Conservation (phyloP, 1,139 yeast species). For the Lodderomyces elongisporus region DNA sequence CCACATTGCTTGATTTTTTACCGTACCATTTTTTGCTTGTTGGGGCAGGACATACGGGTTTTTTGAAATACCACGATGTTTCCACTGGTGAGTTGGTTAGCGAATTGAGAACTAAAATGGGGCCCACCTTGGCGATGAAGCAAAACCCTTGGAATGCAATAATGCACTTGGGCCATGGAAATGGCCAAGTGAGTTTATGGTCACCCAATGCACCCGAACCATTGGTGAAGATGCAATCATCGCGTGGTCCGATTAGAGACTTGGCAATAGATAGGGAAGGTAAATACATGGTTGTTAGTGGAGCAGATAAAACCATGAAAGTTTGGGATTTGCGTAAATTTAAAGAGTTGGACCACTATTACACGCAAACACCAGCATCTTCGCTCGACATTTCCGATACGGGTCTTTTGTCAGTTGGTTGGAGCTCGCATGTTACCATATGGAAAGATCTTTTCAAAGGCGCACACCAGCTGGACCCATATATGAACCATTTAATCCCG, state of each 20-base stretch:
- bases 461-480: slow-evolving; percentile 64
- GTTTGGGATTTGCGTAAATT: slow-evolving; percentile 92
- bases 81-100: slow-evolving; percentile 85
- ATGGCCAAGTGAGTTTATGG: slow-evolving; percentile 93
- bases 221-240: slow-evolving; percentile 71
- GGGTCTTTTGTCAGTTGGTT: slow-evolving; percentile 80
- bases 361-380: slow-evolving; percentile 82
- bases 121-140: slow-evolving; percentile 83
- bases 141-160: slow-evolving; percentile 97
- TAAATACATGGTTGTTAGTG: slow-evolving; percentile 87
- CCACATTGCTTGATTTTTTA: slow-evolving; percentile 75
- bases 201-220: slow-evolving; percentile 87
- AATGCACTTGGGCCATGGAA: slow-evolving; percentile 87
- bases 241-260: slow-evolving; percentile 84
- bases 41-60: slow-evolving; percentile 86
- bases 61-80: slow-evolving; percentile 87
- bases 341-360: slow-evolving; percentile 67
- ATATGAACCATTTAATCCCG: slow-evolving; percentile 85
- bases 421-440: slow-evolving; percentile 92
- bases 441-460: slow-evolving; percentile 66
- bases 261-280: slow-evolving; percentile 91
- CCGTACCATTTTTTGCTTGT: slow-evolving; percentile 89
- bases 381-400: slow-evolving; percentile 79
- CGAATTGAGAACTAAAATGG: slow-evolving; percentile 80
- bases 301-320: slow-evolving; percentile 78